Base-by-base conservation (phyloP, 2,329 filamentous ascomycete species). In the Lecanicillium sp. region DNA sequence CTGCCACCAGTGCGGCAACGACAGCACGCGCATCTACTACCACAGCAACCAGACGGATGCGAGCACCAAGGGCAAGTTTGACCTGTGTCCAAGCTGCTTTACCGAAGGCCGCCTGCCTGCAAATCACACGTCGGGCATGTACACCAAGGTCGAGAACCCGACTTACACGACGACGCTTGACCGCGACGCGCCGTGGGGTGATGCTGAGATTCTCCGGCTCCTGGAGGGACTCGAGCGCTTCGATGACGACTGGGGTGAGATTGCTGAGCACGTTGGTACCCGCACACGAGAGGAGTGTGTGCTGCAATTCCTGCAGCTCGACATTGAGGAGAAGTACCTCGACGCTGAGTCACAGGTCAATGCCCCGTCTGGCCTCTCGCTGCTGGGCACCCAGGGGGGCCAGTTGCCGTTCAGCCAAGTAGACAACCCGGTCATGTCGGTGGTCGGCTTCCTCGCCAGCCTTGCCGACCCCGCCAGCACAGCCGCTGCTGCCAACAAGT, bases 311-410 rank as follows among this genome's bases (percentile, higher is more conserved):
- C 68, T 98, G 54, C 90, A 96, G 62, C 75, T 98, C 29, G 91
- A 96, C 57, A 98, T 98, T 53, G 93, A 97, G 65, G 91, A 96
- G 71, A 94, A 95, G 65, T 98, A 96, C 61, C 74, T 96, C 9
- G 90, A 97, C 59, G 82, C 88, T 7, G 84, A 91, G 59, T 57
- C 60, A 3, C 59, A 65, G 2, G 66, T 78, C 45, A 73, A 71
- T 50, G 72, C 73, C 40, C 75, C 74, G 10, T 78, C 70, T 1
- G 78, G 81, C 7, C 71, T 87, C 48, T 73, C 79, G 48, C 72
- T 86, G 73, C 72, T 93, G 29, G 84, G 86, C 27, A 78, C 81
- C 49, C 78, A 88, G 44, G 79, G 85, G 51, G 90, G 90, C 8
- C 83, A 89, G 52, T 77, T 95, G 38, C 93, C 93, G 0, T 93